Conservation (phyloP, 2,329 filamentous ascomycete species). For the Leptosphaerulina australis region DNA sequence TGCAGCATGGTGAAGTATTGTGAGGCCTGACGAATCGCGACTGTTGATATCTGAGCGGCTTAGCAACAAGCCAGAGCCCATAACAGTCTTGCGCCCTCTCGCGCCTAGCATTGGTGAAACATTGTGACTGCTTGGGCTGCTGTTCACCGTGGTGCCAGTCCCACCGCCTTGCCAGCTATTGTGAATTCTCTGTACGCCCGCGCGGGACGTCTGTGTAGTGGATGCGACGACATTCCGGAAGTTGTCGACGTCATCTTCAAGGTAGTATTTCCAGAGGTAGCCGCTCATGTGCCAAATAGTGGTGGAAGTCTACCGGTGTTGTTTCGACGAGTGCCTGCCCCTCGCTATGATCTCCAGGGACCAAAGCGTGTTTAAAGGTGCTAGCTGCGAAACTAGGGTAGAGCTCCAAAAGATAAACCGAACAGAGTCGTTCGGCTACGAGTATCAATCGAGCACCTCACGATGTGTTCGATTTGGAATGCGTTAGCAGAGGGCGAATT, state of each 20-base stretch:
- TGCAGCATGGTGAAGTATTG: slow-evolving; percentile 81
- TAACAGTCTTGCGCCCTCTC: slow-evolving; percentile 42
- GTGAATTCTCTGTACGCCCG: slow-evolving; percentile 59
- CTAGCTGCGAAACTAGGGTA: slow-evolving; percentile 57
- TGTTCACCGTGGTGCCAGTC: slow-evolving; percentile 45
- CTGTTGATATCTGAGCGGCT: slow-evolving; percentile 78
- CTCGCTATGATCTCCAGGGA: slow-evolving; percentile 87
- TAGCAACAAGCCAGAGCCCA: slow-evolving; percentile 48
- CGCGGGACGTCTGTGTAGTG: slow-evolving; percentile 64
- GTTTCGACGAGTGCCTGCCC: slow-evolving; percentile 66
- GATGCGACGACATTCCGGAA: slow-evolving; percentile 88
- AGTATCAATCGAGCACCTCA: slow-evolving; percentile 10
- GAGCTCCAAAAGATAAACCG: slow-evolving; percentile 41
- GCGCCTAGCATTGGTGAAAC: slow-evolving; percentile 52
- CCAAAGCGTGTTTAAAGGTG: slow-evolving; percentile 93
- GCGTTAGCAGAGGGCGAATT: background rate
- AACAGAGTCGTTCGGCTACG: slow-evolving; percentile 24
- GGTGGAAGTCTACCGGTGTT: slow-evolving; percentile 53
- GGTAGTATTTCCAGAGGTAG: slow-evolving; percentile 93
- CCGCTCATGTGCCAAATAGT: slow-evolving; percentile 78
- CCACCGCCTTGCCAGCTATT: slow-evolving; percentile 42
- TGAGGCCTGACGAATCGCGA: slow-evolving; percentile 80
- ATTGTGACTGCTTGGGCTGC: slow-evolving; percentile 56
- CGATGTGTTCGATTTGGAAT: background rate
- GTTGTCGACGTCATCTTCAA: slow-evolving; percentile 95